A percentile compares a stretch with the other conserved stretches of the same genome.
Conservation (phyloP, 2,329 filamentous ascomycete species). For the Trichoderma semiorbis region DNA sequence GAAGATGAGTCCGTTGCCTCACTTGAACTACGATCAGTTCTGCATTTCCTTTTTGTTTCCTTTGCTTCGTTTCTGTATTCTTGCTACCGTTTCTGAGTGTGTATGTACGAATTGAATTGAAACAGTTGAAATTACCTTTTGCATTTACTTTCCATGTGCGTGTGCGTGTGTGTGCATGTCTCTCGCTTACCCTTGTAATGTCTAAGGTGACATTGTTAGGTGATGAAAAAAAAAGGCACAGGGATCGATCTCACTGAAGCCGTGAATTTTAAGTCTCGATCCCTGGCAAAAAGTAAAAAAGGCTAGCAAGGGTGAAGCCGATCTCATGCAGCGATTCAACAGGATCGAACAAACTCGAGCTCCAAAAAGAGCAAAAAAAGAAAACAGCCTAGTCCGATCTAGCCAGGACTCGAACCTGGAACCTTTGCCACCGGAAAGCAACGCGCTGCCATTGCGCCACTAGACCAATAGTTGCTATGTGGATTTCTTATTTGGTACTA, state of each 20-base stretch:
- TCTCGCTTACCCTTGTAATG: constrained; percentile 6
- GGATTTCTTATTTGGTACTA: not conserved
- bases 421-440: constrained; percentile 36
- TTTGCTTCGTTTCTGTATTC: constrained; percentile 8
- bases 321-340: not conserved
- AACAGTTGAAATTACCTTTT: not conserved
- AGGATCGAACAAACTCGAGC: not conserved
- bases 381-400: constrained; percentile 22
- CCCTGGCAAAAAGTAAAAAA: not conserved
- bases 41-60: not conserved
- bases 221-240: not conserved
- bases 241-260: not conserved
- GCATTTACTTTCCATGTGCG: not conserved
- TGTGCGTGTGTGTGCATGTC: not conserved
- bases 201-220: not conserved
- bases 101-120: constrained; percentile 10
- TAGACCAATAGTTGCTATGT: constrained; percentile 2
- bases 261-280: not conserved
- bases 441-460: constrained; percentile 23
- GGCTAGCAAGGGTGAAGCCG: constrained; percentile 1
- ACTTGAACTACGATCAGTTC: not conserved
- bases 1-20: not conserved
- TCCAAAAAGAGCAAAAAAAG: not conserved
- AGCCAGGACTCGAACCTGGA: constrained; percentile 36
- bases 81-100: not conserved